Percentiles rank a stretch among this genome's conserved stretches.
These are phyloP conservation scores for Penicillium cataractarum DNA, from an alignment of 495 filamentous ascomycete genomes.

Conservation along the genomic window DNA sequence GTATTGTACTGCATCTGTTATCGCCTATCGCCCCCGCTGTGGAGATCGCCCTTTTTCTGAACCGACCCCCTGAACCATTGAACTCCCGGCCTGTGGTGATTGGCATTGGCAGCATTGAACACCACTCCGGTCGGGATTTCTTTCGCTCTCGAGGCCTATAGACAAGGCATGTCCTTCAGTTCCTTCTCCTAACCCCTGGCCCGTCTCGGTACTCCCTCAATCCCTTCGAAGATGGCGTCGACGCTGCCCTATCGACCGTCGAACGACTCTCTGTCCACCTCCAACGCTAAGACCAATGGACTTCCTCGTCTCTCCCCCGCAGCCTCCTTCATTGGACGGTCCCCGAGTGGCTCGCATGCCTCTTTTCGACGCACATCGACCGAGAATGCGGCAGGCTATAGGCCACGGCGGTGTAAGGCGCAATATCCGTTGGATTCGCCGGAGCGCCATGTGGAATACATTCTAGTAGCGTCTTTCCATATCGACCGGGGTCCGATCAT, in stretches of 20 bases:
- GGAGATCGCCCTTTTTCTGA: slow-evolving; percentile 37
- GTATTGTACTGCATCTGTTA: slow-evolving; percentile 19
- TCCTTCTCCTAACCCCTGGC: slow-evolving; percentile 12
- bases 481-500: slow-evolving; percentile 95
- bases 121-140: neutral
- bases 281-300: slow-evolving; percentile 53
- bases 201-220: slow-evolving; percentile 19
- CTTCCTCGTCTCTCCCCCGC: slow-evolving; percentile 60
- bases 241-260: slow-evolving; percentile 51
- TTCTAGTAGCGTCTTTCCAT: slow-evolving; percentile 97
- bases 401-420: slow-evolving; percentile 65
- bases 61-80: slow-evolving; percentile 23
- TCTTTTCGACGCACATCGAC: slow-evolving; percentile 50
- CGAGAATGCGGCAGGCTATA: slow-evolving; percentile 44
- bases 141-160: slow-evolving; percentile 11
- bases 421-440: slow-evolving; percentile 80
- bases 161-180: slow-evolving; percentile 21
- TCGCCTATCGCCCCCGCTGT: slow-evolving; percentile 39
- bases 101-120: slow-evolving; percentile 12
- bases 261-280: slow-evolving; percentile 37
- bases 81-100: slow-evolving; percentile 6
- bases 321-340: slow-evolving; percentile 57
- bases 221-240: slow-evolving; percentile 42
- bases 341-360: slow-evolving; percentile 50
- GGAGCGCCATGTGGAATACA: slow-evolving; percentile 98